Conservation (phyloP, 2,329 filamentous ascomycete genomes). For the Aaosphaeria arxii region DNA sequence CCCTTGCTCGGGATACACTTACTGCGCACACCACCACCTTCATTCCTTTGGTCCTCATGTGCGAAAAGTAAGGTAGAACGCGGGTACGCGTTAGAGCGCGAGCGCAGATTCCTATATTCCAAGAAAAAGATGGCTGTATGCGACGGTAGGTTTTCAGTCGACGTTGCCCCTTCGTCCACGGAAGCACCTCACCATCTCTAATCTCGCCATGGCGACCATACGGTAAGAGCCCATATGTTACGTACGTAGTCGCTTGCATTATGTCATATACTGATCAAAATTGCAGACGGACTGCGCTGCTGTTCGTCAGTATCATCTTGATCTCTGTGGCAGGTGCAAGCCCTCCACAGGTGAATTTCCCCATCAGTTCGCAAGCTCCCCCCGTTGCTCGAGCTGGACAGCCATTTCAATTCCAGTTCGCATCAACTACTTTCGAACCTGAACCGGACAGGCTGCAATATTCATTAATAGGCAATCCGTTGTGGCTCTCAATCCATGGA, state of each 20-base stretch:
- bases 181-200: neutral
- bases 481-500: slow-evolving; percentile 73
- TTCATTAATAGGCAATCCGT: slow-evolving; percentile 61
- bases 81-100: slow-evolving; percentile 16
- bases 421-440: slow-evolving; percentile 70
- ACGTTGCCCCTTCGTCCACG: slow-evolving; percentile 11
- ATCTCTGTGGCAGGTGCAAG: slow-evolving; percentile 14
- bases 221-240: slow-evolving; percentile 9
- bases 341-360: slow-evolving; percentile 54
- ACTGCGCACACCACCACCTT: slow-evolving; percentile 1
- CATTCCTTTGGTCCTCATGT: slow-evolving; percentile 24
- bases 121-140: slow-evolving; percentile 27
- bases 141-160: slow-evolving; percentile 17
- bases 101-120: slow-evolving; percentile 22
- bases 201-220: slow-evolving; percentile 12
- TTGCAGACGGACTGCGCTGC: no score
- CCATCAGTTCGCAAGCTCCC: slow-evolving; percentile 81
- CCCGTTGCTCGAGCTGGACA: slow-evolving; percentile 69
- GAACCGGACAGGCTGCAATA: slow-evolving; percentile 59
- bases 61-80: slow-evolving; percentile 21
- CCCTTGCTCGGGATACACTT: slow-evolving; percentile 25
- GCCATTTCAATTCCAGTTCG: slow-evolving; percentile 69
- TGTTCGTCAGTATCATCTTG: slow-evolving; percentile 1
- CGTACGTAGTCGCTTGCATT: neutral
- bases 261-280: neutral